Percentiles rank a stretch among this genome's conserved stretches.
Conservation (phyloP, 768 basidiomycete genomes). For the Lactarius sanguifluus region DNA sequence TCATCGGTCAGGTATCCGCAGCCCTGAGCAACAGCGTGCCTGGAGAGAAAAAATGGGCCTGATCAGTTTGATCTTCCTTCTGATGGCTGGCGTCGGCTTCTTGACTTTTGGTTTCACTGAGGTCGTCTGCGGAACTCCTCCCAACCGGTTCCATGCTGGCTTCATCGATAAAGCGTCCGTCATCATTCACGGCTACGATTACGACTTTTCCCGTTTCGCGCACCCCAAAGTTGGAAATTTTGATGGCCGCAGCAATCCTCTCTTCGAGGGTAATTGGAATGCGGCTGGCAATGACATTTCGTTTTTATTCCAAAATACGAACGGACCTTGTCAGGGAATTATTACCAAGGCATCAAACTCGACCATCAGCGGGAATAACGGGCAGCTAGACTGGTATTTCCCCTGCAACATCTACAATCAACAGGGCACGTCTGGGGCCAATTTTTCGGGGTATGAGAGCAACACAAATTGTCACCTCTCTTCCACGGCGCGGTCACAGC, state of each 20-base stretch:
- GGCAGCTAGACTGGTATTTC: constrained; percentile 88
- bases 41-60: constrained; percentile 99
- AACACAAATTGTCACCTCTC: constrained; percentile 73
- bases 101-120: constrained; percentile 98
- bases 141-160: constrained; percentile 80
- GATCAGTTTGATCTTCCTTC: constrained; percentile 68
- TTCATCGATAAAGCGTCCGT: constrained; percentile 74
- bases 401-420: constrained; percentile 93
- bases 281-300: constrained; percentile 87
- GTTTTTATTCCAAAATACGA: constrained; percentile 93
- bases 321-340: constrained; percentile 75
- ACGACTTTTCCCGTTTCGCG: constrained; percentile 83
- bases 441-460: constrained; percentile 66
- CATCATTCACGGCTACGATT: constrained; percentile 92
- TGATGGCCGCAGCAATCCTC: constrained; percentile 79
- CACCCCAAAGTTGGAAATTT: constrained; percentile 78
- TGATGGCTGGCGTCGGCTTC: constrained; percentile 96
- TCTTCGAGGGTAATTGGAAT: constrained; percentile 72
- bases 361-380: constrained; percentile 63
- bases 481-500: constrained; percentile 48
- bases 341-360: constrained; percentile 72
- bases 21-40: constrained; percentile 90
- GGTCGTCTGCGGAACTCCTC: constrained; percentile 85
- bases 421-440: constrained; percentile 56
- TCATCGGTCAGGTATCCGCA: constrained; percentile 65